A percentile compares a stretch with the other conserved stretches of the same genome.
phyloP scores from a whole-genome alignment of 305 asterid genomes.

The Fraxinus velutina region DNA sequence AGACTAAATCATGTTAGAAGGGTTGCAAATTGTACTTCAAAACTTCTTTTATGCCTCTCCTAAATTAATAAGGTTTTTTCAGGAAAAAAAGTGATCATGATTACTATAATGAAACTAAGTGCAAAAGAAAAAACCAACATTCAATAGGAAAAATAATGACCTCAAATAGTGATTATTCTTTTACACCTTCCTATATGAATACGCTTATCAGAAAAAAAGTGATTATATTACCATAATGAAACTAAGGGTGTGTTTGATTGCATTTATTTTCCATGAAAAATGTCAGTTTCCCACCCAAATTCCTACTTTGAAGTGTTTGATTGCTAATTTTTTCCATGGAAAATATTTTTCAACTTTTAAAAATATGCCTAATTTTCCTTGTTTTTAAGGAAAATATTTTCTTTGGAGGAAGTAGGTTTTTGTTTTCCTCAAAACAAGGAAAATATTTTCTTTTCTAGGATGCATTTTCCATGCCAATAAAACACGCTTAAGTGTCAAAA shows the following conservation, averaged over 20 bases:
- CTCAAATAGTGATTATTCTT: background rate
- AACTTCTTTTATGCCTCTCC: background rate
- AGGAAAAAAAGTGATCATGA: background rate
- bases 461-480: no score
- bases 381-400: background rate
- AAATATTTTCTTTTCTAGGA: no score
- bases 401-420: no score
- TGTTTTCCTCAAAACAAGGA: no score
- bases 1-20: constrained; percentile 12
- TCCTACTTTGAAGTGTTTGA: background rate
- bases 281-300: background rate
- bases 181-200: background rate
- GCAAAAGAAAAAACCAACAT: background rate
- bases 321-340: background rate
- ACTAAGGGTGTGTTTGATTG: background rate
- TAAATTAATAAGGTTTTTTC: background rate
- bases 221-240: background rate
- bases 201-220: background rate
- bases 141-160: background rate
- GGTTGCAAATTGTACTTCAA: background rate
- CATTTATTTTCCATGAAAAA: background rate
- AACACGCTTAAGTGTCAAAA: background rate
- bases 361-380: no score
- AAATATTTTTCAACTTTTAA: no score
- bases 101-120: background rate